These are phyloP conservation scores for Dothiorella sarmentorum DNA, from an alignment of 2,329 filamentous ascomycete species.

Conservation along the genomic window DNA sequence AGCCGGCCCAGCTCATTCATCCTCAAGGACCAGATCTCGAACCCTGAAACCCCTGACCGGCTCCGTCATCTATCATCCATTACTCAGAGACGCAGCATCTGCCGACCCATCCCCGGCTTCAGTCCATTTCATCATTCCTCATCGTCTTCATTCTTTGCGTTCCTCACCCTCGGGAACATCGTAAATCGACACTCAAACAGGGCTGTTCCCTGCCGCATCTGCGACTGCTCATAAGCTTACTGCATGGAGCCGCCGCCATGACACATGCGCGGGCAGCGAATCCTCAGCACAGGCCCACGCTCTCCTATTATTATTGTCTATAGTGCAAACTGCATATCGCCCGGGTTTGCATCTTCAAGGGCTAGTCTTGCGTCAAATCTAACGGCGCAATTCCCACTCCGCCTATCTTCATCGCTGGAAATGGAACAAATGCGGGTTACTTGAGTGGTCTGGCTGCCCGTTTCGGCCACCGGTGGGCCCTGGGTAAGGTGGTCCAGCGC, in stretches of 20 bases:
- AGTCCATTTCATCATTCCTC: too few species aligned
- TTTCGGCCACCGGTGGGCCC: not conserved
- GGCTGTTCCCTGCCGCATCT: constrained; percentile 5
- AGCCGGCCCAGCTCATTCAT: constrained; percentile 1
- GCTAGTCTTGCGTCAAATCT: constrained; percentile 1
- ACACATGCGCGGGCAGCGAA: constrained; percentile 11
- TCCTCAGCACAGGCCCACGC: not conserved
- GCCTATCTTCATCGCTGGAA: constrained; percentile 3
- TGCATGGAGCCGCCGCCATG: constrained; percentile 2
- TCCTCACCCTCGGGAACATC: constrained; percentile 5
- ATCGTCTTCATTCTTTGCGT: not conserved
- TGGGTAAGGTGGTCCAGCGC: not conserved
- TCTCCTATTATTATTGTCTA: constrained; percentile 10
- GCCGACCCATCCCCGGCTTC: not conserved
- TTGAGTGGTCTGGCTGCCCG: not conserved
- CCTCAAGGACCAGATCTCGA: constrained; percentile 12
- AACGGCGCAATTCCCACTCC: constrained; percentile 1
- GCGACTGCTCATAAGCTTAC: constrained; percentile 12
- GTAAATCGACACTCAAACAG: not conserved
- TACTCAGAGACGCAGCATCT: not conserved
- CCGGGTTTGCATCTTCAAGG: constrained; percentile 3
- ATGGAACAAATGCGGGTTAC: not conserved
- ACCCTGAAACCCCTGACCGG: constrained; percentile 9
- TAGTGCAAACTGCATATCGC: not conserved
- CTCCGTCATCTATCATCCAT: not conserved